Evolutionary conservation across 345 rosid species (phyloP).

Genomic region (Eucalyptus virginea): DNA sequence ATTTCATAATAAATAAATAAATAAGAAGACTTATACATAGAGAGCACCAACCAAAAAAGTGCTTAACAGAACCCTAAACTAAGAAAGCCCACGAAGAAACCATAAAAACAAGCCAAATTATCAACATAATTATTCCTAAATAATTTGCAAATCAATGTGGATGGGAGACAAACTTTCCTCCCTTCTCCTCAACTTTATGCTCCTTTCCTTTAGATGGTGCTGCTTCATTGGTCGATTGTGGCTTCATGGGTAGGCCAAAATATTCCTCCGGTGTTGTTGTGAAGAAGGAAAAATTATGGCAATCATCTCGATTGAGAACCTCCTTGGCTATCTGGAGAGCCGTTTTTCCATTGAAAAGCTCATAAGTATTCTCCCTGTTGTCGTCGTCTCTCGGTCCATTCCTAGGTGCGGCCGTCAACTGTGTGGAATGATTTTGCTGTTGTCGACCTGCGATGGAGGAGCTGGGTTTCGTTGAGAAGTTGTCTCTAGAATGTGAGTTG

Average conservation of each 20-base stretch:
- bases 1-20: accelerated
- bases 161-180: not conserved
- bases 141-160: not conserved
- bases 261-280: not conserved
- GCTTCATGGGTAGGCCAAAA: not conserved
- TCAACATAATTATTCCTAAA: not conserved
- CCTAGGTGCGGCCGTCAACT: not conserved
- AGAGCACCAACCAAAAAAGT: too few relatives aligned
- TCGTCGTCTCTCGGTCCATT: not conserved
- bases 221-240: not conserved
- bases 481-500: not conserved
- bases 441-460: not conserved
- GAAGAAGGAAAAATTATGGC: not conserved
- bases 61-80: too few relatives aligned
- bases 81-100: too few relatives aligned
- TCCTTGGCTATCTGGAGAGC: not conserved
- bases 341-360: not conserved
- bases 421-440: not conserved
- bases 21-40: too few relatives aligned
- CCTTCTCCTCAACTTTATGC: not conserved
- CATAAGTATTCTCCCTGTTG: not conserved
- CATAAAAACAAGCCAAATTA: not conserved
- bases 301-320: not conserved
- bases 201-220: not conserved
- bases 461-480: not conserved